Conservation (phyloP, 2,329 filamentous ascomycete genomes). For the Balansia obtecta region DNA sequence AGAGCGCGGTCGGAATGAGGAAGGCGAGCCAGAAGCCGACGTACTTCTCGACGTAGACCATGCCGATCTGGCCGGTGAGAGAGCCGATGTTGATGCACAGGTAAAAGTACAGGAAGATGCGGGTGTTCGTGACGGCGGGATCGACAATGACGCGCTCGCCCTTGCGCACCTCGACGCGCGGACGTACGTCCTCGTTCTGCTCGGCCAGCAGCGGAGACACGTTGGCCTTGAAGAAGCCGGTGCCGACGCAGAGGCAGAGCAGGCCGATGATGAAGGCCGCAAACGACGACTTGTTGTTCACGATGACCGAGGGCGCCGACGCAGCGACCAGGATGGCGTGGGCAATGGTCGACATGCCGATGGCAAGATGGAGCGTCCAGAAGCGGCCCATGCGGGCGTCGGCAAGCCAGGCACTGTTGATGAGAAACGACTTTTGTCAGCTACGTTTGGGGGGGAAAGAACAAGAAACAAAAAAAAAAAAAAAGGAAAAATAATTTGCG, state of each 20-base stretch:
- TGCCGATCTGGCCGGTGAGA: conserved; percentile 41
- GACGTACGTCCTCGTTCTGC: conserved; percentile 48
- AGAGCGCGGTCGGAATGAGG: conserved; percentile 53
- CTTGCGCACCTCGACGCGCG: conserved; percentile 40
- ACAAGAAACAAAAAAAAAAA: no score
- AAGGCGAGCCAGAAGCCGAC: conserved; percentile 65
- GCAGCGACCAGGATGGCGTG: conserved; percentile 55
- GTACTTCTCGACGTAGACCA: conserved; percentile 65
- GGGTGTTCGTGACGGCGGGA: conserved; percentile 53
- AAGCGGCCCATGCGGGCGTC: conserved; percentile 64
- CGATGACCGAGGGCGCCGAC: conserved; percentile 50
- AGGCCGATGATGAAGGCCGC: conserved; percentile 58
- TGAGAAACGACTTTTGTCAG: no score
- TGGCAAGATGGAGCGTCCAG: conserved; percentile 58
- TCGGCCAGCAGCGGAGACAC: conserved; percentile 62
- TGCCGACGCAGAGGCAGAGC: conserved; percentile 44
- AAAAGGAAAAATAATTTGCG: not conserved
- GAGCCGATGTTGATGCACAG: conserved; percentile 50
- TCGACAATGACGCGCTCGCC: conserved; percentile 62
- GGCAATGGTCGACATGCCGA: conserved; percentile 51
- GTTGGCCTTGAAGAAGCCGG: conserved; percentile 73
- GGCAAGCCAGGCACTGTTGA: conserved; percentile 38
- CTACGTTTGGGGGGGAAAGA: no score
- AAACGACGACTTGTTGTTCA: conserved; percentile 42
- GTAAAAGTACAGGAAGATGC: conserved; percentile 54